A percentile compares a stretch with the other conserved stretches of the same genome.
These are phyloP conservation scores for Candida anglica DNA, from an alignment of 805 yeast species.

Conservation along the genomic window DNA sequence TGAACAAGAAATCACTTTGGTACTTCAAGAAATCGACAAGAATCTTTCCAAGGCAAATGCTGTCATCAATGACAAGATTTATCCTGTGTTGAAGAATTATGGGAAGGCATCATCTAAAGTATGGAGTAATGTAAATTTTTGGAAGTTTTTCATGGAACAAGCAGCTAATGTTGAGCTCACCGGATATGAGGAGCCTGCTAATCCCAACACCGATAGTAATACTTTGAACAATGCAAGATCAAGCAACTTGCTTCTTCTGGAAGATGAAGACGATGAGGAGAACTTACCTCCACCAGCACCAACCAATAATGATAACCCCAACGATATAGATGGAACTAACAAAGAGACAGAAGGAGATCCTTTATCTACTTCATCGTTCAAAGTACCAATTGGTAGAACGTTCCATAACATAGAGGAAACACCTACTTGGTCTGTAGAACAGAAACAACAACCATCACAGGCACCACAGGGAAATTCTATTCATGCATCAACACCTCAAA, in stretches of 20 bases:
- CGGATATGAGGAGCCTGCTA: conserved; percentile 44
- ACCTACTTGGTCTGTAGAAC: conserved; percentile 33
- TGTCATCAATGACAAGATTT: conserved; percentile 59
- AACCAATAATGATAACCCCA: too few species aligned
- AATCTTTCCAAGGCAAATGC: conserved; percentile 67
- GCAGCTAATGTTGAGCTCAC: conserved; percentile 63
- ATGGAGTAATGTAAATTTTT: conserved; percentile 65
- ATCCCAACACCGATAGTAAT: conserved; percentile 16
- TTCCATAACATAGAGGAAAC: conserved; percentile 20
- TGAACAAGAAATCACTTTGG: conserved; percentile 76
- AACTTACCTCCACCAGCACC: too few species aligned
- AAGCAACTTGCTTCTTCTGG: conserved; percentile 12
- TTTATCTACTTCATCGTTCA: conserved; percentile 6
- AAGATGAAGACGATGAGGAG: conserved; percentile 12
- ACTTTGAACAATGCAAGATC: conserved; percentile 15
- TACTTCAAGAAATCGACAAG: conserved; percentile 74
- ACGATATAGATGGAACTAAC: conserved; percentile 3
- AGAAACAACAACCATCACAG: conserved; percentile 7
- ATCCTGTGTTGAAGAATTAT: conserved; percentile 65
- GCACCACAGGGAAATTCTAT: conserved; percentile 6
- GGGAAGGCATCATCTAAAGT: conserved; percentile 54
- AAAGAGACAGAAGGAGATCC: conserved; percentile 2
- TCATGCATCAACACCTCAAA: conserved; percentile 27
- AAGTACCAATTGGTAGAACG: conserved; percentile 16
- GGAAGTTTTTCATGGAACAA: conserved; percentile 76